These are phyloP conservation scores for Uronychia binucleata DNA, from an alignment of 73 alveolate species.

Conservation along the genomic window DNA sequence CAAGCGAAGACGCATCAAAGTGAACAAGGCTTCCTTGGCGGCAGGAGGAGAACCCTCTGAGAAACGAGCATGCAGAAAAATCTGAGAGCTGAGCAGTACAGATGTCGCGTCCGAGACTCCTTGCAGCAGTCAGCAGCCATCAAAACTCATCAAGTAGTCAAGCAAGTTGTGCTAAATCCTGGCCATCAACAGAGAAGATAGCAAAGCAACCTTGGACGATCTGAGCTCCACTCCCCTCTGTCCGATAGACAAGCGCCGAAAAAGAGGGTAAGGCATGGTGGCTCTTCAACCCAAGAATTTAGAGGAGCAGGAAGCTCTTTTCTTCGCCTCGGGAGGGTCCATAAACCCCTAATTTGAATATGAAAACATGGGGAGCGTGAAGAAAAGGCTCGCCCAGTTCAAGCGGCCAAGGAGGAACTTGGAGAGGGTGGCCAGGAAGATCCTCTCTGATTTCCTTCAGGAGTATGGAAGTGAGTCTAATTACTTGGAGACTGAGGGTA, in stretches of 20 bases:
- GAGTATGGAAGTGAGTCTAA: constrained; percentile 41
- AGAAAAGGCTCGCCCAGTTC: constrained; percentile 22
- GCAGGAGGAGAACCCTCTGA: no score
- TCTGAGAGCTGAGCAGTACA: neutral
- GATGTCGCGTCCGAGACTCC: neutral
- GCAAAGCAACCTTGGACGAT: neutral
- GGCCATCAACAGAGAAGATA: neutral
- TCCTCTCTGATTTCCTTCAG: constrained; percentile 23
- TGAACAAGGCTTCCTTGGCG: no score
- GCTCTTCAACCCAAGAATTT: constrained; percentile 54
- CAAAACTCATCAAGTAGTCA: neutral
- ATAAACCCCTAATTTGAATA: constrained; percentile 47
- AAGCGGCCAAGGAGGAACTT: constrained; percentile 11
- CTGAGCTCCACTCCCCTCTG: neutral
- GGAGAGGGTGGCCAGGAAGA: constrained; percentile 25
- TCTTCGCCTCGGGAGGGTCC: constrained; percentile 14
- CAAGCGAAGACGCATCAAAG: no score
- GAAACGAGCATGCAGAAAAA: no score
- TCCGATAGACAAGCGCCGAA: constrained; percentile 13
- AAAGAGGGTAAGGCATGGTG: constrained; percentile 2
- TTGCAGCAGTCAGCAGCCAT: neutral
- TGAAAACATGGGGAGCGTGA: constrained; percentile 23
- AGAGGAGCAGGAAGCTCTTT: constrained; percentile 31
- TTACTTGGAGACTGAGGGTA: constrained; percentile 38
- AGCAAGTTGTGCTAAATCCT: no score